Evolutionary conservation across 2,329 filamentous ascomycete species (phyloP), one percentile per base, ranked within the genome.

Genomic region (Penicillium sp.): DNA sequence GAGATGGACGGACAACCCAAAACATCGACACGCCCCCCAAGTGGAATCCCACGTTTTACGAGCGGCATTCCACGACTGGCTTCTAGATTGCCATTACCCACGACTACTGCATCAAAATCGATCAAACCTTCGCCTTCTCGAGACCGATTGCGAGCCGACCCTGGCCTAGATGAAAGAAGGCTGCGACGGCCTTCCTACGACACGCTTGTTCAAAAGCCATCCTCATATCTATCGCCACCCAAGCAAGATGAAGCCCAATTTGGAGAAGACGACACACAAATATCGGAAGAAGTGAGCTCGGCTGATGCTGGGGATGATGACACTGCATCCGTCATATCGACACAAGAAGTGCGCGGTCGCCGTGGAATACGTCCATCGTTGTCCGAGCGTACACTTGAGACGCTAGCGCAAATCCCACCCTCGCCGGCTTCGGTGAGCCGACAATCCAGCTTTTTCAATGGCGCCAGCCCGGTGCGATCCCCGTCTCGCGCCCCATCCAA

Each of bases 361-460:
- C 55, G 55, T 39, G 54, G 53, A 30, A 51, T 55, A 27, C 66
- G 66, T 5, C 66, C 72, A 14, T 74, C 73, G 6, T 57, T 97
- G 4, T 85, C 88, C 0, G 92, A 97, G 64, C 81, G 93, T 54
- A 95, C 92, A 0, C 86, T 96, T 39, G 90, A 96, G 70, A 96
- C 90, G 0, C 76, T 97, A 6, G 82, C 91, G 3, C 83, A 85
- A 43, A 77, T 96, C 29, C 89, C 91, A 0, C 85, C 89, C 0
- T 94, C 91, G 0, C 91, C 92, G 4, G 84, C 83, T 0, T 72
- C 88, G 42, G 83, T 80, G 48, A 84, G 84, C 55, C 84, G 85
- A 50, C 78, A 82, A 8, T 90, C 90, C 0, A 85, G 83, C 51
- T 91, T 96, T 70, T 94, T 89, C 67, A 85, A 84, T 45, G 73